Evolutionary conservation across 306 rosid species (phyloP).

Genomic region (Biancaea sappan): DNA sequence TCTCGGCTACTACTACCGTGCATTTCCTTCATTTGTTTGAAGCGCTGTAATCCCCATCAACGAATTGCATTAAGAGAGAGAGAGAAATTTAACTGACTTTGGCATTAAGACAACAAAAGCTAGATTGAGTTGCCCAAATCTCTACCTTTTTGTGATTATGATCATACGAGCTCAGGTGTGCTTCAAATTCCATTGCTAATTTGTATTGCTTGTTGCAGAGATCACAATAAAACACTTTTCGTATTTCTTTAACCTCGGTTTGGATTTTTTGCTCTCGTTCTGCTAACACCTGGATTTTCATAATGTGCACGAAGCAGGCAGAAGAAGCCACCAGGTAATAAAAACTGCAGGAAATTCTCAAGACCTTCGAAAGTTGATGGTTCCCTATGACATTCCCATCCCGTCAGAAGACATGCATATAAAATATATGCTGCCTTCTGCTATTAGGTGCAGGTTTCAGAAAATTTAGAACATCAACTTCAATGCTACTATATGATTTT

Average conservation of each 20-base stretch:
- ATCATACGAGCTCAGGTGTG: slow-evolving; percentile 95
- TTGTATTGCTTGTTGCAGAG: slow-evolving; percentile 99
- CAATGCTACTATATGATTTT: slow-evolving; percentile 50
- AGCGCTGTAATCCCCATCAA: slow-evolving; percentile 62
- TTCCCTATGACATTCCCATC: slow-evolving; percentile 88
- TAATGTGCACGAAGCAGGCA: slow-evolving; percentile 99
- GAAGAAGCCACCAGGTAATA: slow-evolving; percentile 99
- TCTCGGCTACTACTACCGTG: slow-evolving; percentile 88
- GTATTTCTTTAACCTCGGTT: slow-evolving; percentile 93
- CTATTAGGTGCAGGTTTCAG: slow-evolving; percentile 78
- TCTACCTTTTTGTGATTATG: slow-evolving; percentile 93
- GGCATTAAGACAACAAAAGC: slow-evolving; percentile 9
- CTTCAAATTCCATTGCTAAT: slow-evolving; percentile 93
- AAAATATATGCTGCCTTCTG: slow-evolving; percentile 96
- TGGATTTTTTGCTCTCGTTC: slow-evolving; percentile 98
- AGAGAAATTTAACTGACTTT: background rate
- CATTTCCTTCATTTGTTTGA: slow-evolving; percentile 97
- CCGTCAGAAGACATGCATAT: slow-evolving; percentile 89
- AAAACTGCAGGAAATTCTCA: slow-evolving; percentile 99
- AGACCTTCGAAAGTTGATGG: slow-evolving; percentile 97
- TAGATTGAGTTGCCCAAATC: slow-evolving; percentile 3
- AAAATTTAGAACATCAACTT: slow-evolving; percentile 83
- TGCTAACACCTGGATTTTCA: slow-evolving; percentile 98
- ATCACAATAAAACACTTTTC: slow-evolving; percentile 92
- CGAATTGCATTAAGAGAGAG: slow-evolving; percentile 18